These are phyloP conservation scores for Exsudoporus frostii DNA, from an alignment of 768 basidiomycete species.

Conservation along the genomic window DNA sequence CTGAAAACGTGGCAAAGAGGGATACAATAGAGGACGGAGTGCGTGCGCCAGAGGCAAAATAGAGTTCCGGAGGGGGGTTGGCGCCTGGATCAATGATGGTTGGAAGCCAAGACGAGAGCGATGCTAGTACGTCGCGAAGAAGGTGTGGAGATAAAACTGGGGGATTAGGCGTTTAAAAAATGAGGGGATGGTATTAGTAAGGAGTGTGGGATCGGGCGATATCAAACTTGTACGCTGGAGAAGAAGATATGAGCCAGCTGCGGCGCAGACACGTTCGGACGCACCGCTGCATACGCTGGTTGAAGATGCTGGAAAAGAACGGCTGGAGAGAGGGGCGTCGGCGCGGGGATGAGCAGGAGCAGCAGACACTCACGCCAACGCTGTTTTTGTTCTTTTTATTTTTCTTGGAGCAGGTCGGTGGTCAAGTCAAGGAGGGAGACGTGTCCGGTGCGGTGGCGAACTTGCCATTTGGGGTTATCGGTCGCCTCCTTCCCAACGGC, in stretches of 20 bases:
- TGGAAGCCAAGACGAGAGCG: neutral
- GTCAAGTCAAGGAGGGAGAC: no score
- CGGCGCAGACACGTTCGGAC: neutral
- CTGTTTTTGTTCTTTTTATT: neutral
- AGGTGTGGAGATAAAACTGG: neutral
- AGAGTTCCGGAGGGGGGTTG: slow-evolving; percentile 13
- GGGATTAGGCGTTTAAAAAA: neutral
- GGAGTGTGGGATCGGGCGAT: slow-evolving; percentile 9
- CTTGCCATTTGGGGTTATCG: neutral
- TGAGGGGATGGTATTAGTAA: slow-evolving; percentile 4
- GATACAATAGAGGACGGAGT: slow-evolving; percentile 16
- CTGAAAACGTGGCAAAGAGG: slow-evolving; percentile 14
- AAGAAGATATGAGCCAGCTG: neutral
- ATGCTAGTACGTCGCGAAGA: neutral
- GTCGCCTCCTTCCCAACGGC: neutral
- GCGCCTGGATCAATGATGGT: slow-evolving; percentile 13
- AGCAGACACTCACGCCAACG: no score
- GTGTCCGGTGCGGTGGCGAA: no score
- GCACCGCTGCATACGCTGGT: slow-evolving; percentile 19
- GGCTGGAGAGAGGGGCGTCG: neutral
- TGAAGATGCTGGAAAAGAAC: neutral
- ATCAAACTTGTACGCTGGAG: slow-evolving; percentile 7
- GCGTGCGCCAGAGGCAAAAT: slow-evolving; percentile 12
- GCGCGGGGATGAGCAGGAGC: no score
- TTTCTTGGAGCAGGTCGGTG: neutral